Percentiles rank a stretch among this genome's conserved stretches.
Conservation (phyloP, 331 rosid species). For the Malus hybrid region DNA sequence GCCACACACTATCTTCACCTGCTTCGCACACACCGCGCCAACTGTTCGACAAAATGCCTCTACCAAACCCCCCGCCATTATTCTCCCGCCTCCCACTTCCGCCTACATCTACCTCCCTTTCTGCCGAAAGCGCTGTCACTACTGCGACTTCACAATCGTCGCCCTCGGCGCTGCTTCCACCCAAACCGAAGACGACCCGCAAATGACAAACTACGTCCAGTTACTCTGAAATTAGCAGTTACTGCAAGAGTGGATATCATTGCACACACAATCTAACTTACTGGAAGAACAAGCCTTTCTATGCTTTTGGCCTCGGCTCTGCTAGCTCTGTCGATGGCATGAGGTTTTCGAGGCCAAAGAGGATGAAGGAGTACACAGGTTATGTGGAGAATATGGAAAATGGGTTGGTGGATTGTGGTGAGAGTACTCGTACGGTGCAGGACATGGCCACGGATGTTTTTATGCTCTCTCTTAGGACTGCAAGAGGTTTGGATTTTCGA, state of each 20-base stretch:
- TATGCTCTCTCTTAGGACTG: conserved; percentile 84
- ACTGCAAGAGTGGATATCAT: conserved; percentile 66
- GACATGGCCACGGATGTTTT: conserved; percentile 58
- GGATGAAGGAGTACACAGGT: conserved; percentile 47
- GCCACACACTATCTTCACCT: not conserved
- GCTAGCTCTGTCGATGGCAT: conserved; percentile 66
- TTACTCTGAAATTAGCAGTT: conserved; percentile 82
- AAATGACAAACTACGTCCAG: conserved; percentile 49
- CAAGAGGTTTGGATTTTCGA: conserved; percentile 69
- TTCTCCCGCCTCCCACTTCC: conserved; percentile 35
- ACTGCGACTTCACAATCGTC: conserved; percentile 79
- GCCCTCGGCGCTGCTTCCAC: conserved; percentile 60
- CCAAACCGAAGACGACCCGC: conserved; percentile 49
- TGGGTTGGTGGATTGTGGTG: conserved; percentile 36
- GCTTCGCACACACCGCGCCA: conserved; percentile 24
- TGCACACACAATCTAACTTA: conserved; percentile 75
- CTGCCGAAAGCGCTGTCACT: conserved; percentile 86
- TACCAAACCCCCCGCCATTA: not conserved
- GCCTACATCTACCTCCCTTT: conserved; percentile 88
- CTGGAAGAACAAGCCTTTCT: conserved; percentile 85
- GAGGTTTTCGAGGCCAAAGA: conserved; percentile 80
- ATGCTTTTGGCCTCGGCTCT: conserved; percentile 85
- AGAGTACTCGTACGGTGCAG: conserved; percentile 12
- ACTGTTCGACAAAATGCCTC: conserved; percentile 62
- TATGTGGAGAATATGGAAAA: conserved; percentile 69